Conservation (phyloP, 2,329 filamentous ascomycete genomes). For the Paecilomyces sp. region DNA sequence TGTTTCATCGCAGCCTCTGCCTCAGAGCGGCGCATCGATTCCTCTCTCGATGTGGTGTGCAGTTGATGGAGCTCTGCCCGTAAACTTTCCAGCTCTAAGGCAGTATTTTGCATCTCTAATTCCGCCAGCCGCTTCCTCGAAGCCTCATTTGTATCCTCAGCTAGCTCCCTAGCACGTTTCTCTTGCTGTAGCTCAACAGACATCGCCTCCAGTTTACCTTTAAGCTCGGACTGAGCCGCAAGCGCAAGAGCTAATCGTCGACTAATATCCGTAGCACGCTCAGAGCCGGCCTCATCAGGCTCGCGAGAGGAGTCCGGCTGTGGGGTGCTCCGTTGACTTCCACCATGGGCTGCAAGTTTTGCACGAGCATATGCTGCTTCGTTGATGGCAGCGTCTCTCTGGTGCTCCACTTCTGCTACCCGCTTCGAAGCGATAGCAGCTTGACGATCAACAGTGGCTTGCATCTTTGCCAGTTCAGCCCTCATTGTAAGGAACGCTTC, state of each 20-base stretch:
- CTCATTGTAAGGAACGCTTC: constrained; percentile 91
- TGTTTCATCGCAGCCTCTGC: constrained; percentile 67
- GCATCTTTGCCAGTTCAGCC: constrained; percentile 79
- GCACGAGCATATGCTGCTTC: constrained; percentile 95
- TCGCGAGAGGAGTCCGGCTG: constrained; percentile 46
- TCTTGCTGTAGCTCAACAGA: constrained; percentile 71
- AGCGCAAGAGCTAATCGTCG: constrained; percentile 77
- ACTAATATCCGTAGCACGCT: constrained; percentile 67
- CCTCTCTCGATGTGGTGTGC: constrained; percentile 72
- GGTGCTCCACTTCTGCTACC: constrained; percentile 89
- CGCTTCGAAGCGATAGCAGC: constrained; percentile 76
- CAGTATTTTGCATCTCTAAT: constrained; percentile 75
- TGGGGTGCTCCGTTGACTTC: constrained; percentile 55
- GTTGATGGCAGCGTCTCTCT: constrained; percentile 86
- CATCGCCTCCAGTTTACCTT: constrained; percentile 63
- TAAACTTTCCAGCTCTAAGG: constrained; percentile 76
- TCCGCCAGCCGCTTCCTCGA: constrained; percentile 78
- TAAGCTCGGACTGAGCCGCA: constrained; percentile 71
- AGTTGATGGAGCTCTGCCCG: constrained; percentile 77
- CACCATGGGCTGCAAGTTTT: constrained; percentile 74
- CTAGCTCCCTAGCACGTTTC: constrained; percentile 69
- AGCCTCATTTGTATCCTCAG: constrained; percentile 79
- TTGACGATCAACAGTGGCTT: constrained; percentile 82
- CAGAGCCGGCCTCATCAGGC: constrained; percentile 51
- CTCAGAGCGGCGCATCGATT: constrained; percentile 70